Evolutionary conservation across 2,329 filamentous ascomycete genomes (phyloP), one percentile per base, ranked within the genome.

Genomic region (Sporothrix euskadiensis): DNA sequence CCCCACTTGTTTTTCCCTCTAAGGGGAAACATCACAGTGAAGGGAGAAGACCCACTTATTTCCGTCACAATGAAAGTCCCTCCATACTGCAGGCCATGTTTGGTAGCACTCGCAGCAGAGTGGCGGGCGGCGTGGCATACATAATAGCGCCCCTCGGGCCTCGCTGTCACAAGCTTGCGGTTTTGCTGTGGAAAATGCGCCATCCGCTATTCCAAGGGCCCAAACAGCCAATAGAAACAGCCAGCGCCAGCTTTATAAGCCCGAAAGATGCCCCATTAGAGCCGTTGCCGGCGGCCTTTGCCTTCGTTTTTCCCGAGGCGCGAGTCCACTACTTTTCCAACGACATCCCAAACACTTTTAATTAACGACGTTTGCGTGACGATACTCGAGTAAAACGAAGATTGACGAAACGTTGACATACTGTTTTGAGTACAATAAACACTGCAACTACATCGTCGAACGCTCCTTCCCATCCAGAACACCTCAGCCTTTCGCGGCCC

Each of bases 101-200:
- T 26, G 22, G 54, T 57, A 3, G 22, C 6, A 8, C 26, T 19
- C 26, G 26, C 26, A 26, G 32, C 30, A n/a, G 32, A 3, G 16
- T 26, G 52, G 22, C 52, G 22, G 52, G 22, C 52, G n/a, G n/a
- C 49, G 49, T 52, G n/a, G 14, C 19, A 22, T 54, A 9, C n/a
- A n/a, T 26, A 14, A 26, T 56, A 26, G 52, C 52, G 35, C 32
- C 30, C 66, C 47, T 69, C 66, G 66, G 59, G 44, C 66, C 66
- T 52, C 30, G 30, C 47, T 69, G 66, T 69, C 66, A 69, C 66
- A 69, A 69, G 66, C 66, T 54, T 69, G 30, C 19, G 19, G 19
- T 5, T 52, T n/a, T 52, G 30, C 65, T n/a, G 44, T 6, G 35
- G 59, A 47, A 30, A 47, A 35, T 68, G 41, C 65, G 65, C 65